phyloP scores from a whole-genome alignment of 352 stramenopile genomes.

The Phytophthora pinifolia region DNA sequence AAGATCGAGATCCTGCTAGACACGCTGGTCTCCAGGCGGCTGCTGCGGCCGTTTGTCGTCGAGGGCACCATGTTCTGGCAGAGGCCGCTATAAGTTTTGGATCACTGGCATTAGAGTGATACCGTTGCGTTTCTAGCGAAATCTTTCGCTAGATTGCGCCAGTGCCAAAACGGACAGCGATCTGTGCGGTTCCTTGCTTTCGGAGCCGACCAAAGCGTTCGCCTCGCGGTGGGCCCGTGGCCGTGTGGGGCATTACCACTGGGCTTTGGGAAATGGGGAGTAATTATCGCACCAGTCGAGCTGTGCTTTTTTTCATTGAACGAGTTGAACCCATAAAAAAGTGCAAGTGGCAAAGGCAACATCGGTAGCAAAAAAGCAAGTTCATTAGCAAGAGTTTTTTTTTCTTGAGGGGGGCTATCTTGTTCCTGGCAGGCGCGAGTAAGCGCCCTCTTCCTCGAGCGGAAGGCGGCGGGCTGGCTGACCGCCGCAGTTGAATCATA shows the following conservation, averaged over 20 bases:
- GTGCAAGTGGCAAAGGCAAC: slow-evolving; percentile 4
- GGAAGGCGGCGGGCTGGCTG: slow-evolving; percentile 3
- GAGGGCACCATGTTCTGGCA: slow-evolving; percentile 89
- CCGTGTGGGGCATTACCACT: too few species aligned
- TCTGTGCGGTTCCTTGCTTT: slow-evolving; percentile 4
- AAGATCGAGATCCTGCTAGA: slow-evolving; percentile 82
- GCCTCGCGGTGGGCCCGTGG: not conserved
- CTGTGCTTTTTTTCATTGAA: slow-evolving; percentile 5
- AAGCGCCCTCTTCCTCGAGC: slow-evolving; percentile 12
- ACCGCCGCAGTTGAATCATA: slow-evolving; percentile 36
- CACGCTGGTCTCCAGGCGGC: slow-evolving; percentile 65
- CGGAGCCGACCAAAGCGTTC: not conserved
- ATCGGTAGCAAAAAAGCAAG: slow-evolving; percentile 17
- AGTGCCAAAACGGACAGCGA: slow-evolving; percentile 17
- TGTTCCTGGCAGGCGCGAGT: slow-evolving; percentile 10
- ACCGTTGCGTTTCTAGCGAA: slow-evolving; percentile 27
- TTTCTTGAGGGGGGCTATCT: slow-evolving; percentile 17
- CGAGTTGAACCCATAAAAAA: not conserved
- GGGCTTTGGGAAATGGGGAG: slow-evolving; percentile 5
- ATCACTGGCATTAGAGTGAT: slow-evolving; percentile 15
- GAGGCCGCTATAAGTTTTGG: slow-evolving; percentile 29
- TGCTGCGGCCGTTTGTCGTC: slow-evolving; percentile 81
- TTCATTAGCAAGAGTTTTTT: slow-evolving; percentile 37
- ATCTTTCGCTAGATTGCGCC: slow-evolving; percentile 14
- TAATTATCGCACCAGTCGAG: slow-evolving; percentile 7